Evolutionary conservation across 768 basidiomycete species (phyloP).

Genomic region (Boletus rubroflammeus): DNA sequence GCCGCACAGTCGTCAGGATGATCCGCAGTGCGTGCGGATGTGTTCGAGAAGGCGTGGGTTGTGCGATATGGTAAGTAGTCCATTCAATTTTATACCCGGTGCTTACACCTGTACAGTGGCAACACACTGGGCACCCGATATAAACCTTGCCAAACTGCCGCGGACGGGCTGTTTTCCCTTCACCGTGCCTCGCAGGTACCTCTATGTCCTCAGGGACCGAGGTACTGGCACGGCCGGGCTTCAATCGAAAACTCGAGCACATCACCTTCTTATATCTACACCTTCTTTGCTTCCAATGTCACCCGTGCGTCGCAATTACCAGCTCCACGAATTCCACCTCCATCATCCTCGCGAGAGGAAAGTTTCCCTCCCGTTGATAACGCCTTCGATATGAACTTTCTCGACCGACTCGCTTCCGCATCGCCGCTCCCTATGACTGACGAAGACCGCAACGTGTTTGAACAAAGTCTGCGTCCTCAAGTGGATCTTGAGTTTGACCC

Average conservation of each 20-base stretch:
- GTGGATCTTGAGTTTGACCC: slow-evolving; percentile 35
- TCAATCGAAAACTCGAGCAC: slow-evolving; percentile 14
- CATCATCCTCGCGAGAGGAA: slow-evolving; percentile 16
- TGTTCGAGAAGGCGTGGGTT: slow-evolving; percentile 63
- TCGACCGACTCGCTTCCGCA: slow-evolving; percentile 37
- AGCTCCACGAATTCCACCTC: not conserved
- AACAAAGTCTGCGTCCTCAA: slow-evolving; percentile 13
- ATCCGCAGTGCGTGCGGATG: slow-evolving; percentile 61
- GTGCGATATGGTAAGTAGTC: slow-evolving; percentile 49
- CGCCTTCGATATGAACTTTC: slow-evolving; percentile 36
- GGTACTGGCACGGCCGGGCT: slow-evolving; percentile 37
- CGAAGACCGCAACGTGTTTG: slow-evolving; percentile 21
- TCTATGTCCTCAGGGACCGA: slow-evolving; percentile 39
- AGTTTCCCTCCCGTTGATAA: slow-evolving; percentile 19
- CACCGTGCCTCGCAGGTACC: slow-evolving; percentile 18
- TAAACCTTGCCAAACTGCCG: slow-evolving; percentile 56
- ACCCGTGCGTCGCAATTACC: slow-evolving; percentile 29
- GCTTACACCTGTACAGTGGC: slow-evolving; percentile 42
- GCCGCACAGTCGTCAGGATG: slow-evolving; percentile 44
- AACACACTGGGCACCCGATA: slow-evolving; percentile 63
- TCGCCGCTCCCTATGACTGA: slow-evolving; percentile 38
- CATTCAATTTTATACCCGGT: not conserved
- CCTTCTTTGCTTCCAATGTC: slow-evolving; percentile 47
- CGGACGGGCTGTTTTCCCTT: slow-evolving; percentile 39
- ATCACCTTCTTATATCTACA: slow-evolving; percentile 34